Evolutionary conservation across 352 stramenopile genomes (phyloP).

Genomic region (Phytophthora capsici): DNA sequence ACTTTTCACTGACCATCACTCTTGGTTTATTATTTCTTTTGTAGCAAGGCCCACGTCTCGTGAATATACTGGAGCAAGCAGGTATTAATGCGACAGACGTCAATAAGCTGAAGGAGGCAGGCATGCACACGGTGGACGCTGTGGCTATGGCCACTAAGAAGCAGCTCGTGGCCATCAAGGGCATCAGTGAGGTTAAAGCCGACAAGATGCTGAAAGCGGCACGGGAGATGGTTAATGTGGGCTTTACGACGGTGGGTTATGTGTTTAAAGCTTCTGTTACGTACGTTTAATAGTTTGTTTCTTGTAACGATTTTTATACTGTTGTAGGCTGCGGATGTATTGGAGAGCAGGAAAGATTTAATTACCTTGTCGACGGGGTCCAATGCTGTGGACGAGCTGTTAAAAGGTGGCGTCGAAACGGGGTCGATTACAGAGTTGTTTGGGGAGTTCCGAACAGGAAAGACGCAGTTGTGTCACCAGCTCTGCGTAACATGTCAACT

Average conservation of each 20-base stretch:
- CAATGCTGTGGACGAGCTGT: slow-evolving; percentile 89
- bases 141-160: slow-evolving; percentile 98
- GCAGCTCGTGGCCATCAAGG: slow-evolving; percentile 98
- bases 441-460: slow-evolving; percentile 99
- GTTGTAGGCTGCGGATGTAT: slow-evolving; percentile 82
- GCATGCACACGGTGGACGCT: slow-evolving; percentile 98
- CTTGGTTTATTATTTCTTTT: slow-evolving; percentile 13
- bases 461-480: slow-evolving; percentile 99
- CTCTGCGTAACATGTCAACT: slow-evolving; percentile 99
- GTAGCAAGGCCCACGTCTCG: slow-evolving; percentile 78
- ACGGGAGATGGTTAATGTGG: slow-evolving; percentile 97
- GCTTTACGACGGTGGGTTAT: slow-evolving; percentile 97
- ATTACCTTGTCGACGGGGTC: slow-evolving; percentile 95
- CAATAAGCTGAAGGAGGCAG: slow-evolving; percentile 97
- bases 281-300: slow-evolving; percentile 3
- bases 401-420: slow-evolving; percentile 97
- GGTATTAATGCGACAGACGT: slow-evolving; percentile 98
- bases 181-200: slow-evolving; percentile 99
- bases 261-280: background rate
- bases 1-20: slow-evolving; percentile 11
- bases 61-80: slow-evolving; percentile 94
- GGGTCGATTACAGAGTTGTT: slow-evolving; percentile 98
- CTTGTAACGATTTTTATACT: background rate
- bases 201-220: slow-evolving; percentile 98
- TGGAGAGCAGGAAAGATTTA: slow-evolving; percentile 91